phyloP scores from a whole-genome alignment of 176 grass and related monocot species.

The Zoysia japonica region DNA sequence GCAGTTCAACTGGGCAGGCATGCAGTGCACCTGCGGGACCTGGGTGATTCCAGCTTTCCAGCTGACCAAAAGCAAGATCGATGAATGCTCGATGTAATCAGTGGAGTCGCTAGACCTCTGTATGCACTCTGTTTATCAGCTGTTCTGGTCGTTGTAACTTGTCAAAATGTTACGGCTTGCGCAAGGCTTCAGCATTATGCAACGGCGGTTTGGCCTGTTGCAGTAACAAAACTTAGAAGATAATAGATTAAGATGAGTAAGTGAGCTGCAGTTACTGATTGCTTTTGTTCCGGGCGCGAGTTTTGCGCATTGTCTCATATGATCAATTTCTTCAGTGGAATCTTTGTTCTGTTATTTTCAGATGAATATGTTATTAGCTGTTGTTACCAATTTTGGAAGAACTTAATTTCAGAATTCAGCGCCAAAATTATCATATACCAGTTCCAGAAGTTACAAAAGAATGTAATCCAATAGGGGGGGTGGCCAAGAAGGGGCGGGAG shows the following conservation, averaged over 20 bases:
- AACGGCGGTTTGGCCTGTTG: not conserved
- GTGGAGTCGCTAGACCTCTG: not conserved
- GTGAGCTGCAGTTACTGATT: not conserved
- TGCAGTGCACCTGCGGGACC: constrained; percentile 80
- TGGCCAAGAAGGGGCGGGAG: no score
- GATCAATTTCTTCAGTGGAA: not conserved
- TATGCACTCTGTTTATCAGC: constrained; percentile 20
- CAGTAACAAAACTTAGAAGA: not conserved
- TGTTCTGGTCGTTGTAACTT: not conserved
- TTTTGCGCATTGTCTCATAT: not conserved
- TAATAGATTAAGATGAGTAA: not conserved
- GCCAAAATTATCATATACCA: not conserved
- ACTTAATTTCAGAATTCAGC: not conserved
- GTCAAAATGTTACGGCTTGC: not conserved
- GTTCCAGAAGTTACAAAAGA: not conserved
- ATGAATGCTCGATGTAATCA: constrained; percentile 54
- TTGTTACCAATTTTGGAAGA: no score
- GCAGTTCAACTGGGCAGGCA: constrained; percentile 84
- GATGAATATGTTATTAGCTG: not conserved
- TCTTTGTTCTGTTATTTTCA: not conserved
- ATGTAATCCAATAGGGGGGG: not conserved
- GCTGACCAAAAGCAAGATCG: constrained; percentile 74
- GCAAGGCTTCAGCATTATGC: not conserved
- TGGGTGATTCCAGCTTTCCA: constrained; percentile 95
- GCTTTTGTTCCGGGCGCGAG: not conserved